phyloP scores from a whole-genome alignment of 2,329 filamentous ascomycete species.

The Paraconiothyrium brasiliense region DNA sequence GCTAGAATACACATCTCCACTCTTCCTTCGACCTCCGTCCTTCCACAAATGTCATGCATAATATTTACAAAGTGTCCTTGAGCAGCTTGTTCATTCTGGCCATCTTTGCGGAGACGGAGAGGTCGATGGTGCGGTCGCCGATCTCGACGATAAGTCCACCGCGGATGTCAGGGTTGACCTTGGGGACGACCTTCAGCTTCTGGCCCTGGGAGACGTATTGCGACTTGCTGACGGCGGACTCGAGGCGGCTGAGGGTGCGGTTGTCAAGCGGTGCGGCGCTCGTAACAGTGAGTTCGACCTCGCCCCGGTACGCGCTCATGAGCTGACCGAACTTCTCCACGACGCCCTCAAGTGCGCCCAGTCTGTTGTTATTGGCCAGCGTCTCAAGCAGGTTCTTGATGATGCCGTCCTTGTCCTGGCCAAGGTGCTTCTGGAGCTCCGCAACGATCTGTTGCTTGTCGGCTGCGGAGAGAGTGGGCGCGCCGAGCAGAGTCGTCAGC shows the following conservation, averaged over 20 bases:
- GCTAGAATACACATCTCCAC: constrained; percentile 48
- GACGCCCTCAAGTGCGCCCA: constrained; percentile 82
- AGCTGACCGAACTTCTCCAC: constrained; percentile 86
- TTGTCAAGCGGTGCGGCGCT: constrained; percentile 89
- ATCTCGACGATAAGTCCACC: constrained; percentile 96
- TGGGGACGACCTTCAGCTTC: constrained; percentile 97
- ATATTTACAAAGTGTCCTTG: constrained; percentile 90
- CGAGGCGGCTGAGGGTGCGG: constrained; percentile 85
- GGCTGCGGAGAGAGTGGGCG: constrained; percentile 77
- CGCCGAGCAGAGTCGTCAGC: constrained; percentile 76
- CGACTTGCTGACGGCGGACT: constrained; percentile 89
- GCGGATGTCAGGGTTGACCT: constrained; percentile 93
- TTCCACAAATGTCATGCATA: constrained; percentile 22
- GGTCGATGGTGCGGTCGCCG: constrained; percentile 96
- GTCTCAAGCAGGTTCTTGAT: constrained; percentile 93
- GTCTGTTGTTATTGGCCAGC: constrained; percentile 95
- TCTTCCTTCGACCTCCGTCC: constrained; percentile 20
- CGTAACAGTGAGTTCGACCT: constrained; percentile 92
- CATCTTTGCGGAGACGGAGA: constrained; percentile 93
- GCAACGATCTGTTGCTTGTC: constrained; percentile 89
- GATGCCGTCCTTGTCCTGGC: constrained; percentile 75
- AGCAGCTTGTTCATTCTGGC: constrained; percentile 99
- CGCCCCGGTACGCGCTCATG: constrained; percentile 88
- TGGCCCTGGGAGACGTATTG: constrained; percentile 87
- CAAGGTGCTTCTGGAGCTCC: constrained; percentile 87